A percentile compares a stretch with the other conserved stretches of the same genome.
Conservation (phyloP, 2,329 filamentous ascomycete genomes). For the Diaporthe batatas region DNA sequence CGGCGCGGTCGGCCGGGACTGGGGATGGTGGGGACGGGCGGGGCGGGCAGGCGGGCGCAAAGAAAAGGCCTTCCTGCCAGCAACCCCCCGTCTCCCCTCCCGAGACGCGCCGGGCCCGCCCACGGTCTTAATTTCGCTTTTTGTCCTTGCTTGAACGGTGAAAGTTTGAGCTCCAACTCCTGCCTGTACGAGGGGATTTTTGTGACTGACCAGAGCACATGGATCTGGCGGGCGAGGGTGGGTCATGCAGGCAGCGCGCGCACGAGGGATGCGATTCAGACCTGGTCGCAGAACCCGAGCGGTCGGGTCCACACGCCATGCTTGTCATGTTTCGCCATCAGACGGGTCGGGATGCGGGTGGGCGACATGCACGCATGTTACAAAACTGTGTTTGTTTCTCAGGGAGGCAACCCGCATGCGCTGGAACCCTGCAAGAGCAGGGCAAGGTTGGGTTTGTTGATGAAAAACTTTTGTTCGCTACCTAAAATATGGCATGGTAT, state of each 20-base stretch:
- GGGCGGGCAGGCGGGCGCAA: background rate
- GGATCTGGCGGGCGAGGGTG: background rate
- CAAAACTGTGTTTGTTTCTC: background rate
- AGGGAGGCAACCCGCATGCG: slow-evolving; percentile 14
- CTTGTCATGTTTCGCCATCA: slow-evolving; percentile 25
- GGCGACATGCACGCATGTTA: background rate
- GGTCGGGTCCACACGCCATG: slow-evolving; percentile 22
- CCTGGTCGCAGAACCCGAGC: slow-evolving; percentile 25
- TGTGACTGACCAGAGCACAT: too few species aligned
- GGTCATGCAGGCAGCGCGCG: background rate
- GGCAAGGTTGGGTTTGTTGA: background rate
- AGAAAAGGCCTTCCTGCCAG: too few species aligned
- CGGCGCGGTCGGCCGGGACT: background rate
- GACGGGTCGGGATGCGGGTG: background rate
- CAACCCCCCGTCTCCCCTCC: background rate
- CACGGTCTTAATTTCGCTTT: background rate
- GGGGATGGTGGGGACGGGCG: background rate
- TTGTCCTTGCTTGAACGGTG: background rate
- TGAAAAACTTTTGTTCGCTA: slow-evolving; percentile 30
- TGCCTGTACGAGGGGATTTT: too few species aligned
- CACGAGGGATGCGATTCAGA: slow-evolving; percentile 14
- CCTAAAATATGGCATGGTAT: slow-evolving; percentile 11
- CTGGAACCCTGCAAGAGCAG: background rate
- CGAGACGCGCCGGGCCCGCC: background rate
- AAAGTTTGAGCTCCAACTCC: background rate